Evolutionary conservation across 2,329 filamentous ascomycete species (phyloP).

Genomic region (Hypocreales sp.): DNA sequence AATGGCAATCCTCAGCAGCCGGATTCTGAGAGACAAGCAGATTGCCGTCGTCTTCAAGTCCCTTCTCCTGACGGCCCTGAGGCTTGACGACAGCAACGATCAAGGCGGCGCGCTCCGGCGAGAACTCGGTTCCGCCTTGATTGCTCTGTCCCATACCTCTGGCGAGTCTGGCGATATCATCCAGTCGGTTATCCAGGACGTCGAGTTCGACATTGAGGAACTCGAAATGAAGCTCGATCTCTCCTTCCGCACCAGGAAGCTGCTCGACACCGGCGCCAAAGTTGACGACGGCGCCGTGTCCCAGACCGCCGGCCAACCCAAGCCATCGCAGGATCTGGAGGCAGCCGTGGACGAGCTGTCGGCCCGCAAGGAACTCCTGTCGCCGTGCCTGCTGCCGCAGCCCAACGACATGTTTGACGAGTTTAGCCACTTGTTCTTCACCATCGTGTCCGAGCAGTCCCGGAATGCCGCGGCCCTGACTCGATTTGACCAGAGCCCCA

Average conservation of each 20-base stretch:
- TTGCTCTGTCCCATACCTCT: conserved; percentile 44
- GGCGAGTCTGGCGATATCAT: conserved; percentile 47
- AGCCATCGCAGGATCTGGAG: conserved; percentile 21
- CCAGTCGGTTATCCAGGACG: conserved; percentile 47
- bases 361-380: conserved; percentile 19
- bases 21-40: conserved; percentile 47
- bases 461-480: conserved; percentile 23
- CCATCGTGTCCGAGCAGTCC: conserved; percentile 29
- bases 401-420: conserved; percentile 39
- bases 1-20: conserved; percentile 42
- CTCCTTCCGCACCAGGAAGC: conserved; percentile 42
- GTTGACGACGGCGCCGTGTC: conserved; percentile 26
- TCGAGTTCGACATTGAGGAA: conserved; percentile 56
- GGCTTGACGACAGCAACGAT: conserved; percentile 38
- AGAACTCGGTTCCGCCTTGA: conserved; percentile 50
- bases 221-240: conserved; percentile 62
- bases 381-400: conserved; percentile 36
- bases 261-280: conserved; percentile 27
- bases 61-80: conserved; percentile 43
- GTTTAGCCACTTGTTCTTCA: conserved; percentile 42
- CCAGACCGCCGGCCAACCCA: conserved; percentile 9
- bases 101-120: conserved; percentile 40
- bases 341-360: conserved; percentile 22
- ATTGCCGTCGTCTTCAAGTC: conserved; percentile 49
- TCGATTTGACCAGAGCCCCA: conserved; percentile 37